Evolutionary conservation across 768 basidiomycete species (phyloP), one percentile per base, ranked within the genome.

Genomic region (Polyporus arcularius): DNA sequence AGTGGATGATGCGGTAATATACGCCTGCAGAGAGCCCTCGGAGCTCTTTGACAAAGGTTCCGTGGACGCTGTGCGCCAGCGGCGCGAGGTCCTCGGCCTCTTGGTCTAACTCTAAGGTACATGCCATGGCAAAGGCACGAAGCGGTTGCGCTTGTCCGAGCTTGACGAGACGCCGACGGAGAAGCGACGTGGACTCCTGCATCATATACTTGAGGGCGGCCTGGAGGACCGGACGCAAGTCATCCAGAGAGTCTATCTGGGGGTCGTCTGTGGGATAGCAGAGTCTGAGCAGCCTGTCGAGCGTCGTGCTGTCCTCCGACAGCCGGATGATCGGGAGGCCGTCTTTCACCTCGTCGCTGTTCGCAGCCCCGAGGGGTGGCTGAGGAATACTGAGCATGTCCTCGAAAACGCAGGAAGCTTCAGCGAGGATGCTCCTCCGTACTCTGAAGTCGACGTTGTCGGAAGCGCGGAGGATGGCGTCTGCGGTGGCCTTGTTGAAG

Each of bases 191-290:
- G 9, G 59, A 61, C 42, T 55, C 58, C 15, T 64, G 61, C 66
- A 67, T 67, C 46, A 64, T 58, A 56, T 65, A 69, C 58, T 67
- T 65, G 18, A 58, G 32, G 18, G 68, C 68, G 21, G 66, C 68
- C 32, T 64, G 60, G 32, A 69, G 48, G 14, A 69, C 67, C 11
- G 59, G 52, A 15, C 58, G 52, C 26, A 69, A 39, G n/a, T 61
- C 58, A 16, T 65, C 64, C 12, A 67, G 53, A 5, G 57, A 53
- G 14, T 32, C 21, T 14, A 67, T 52, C 8, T 58, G 59, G 11
- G 68, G 58, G 40, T 60, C 59, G 39, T 60, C 55, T 6, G 59
- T 57, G 18, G 66, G 66, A 45, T 67, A 67, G 56, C 66, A 67
- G 9, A 65, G 47, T 4, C 63, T 58, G 3, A 67, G 57, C 9